Conservation (phyloP, 176 grass and related monocot genomes). For the Phyllostachys edulis region DNA sequence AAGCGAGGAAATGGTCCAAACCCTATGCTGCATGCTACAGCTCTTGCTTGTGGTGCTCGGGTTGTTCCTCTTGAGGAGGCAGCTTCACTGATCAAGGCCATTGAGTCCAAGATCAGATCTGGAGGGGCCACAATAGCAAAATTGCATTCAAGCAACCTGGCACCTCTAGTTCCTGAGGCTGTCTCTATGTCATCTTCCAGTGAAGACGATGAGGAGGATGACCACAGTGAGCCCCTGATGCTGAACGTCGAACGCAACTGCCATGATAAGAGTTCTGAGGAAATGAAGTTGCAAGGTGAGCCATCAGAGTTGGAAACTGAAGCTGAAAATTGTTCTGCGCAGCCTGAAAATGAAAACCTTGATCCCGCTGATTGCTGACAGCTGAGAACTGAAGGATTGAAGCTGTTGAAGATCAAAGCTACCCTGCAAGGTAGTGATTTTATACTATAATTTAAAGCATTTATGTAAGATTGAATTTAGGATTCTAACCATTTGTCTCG, state of each 20-base stretch:
- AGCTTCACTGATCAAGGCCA: constrained; percentile 56
- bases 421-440: not conserved
- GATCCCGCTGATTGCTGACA: constrained; percentile 37
- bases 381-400: not conserved
- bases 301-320: constrained; percentile 42
- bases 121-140: constrained; percentile 61
- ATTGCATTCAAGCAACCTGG: constrained; percentile 28
- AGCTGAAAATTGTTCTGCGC: constrained; percentile 18
- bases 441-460: constrained; percentile 20
- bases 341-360: constrained; percentile 15
- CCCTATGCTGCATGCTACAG: constrained; percentile 71
- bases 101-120: constrained; percentile 80
- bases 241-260: not conserved
- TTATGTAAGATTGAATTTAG: constrained; percentile 27
- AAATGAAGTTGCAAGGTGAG: constrained; percentile 33
- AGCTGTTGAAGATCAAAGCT: constrained; percentile 29
- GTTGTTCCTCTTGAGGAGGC: constrained; percentile 60
- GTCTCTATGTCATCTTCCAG: constrained; percentile 34
- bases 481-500: constrained; percentile 14
- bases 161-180: constrained; percentile 33
- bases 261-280: constrained; percentile 23
- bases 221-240: constrained; percentile 13
- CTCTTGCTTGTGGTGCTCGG: constrained; percentile 82
- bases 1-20: constrained; percentile 30
- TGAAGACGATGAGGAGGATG: constrained; percentile 44